Conservation (phyloP, 1,284 basidiomycete species). For the Tilletia horrida region DNA sequence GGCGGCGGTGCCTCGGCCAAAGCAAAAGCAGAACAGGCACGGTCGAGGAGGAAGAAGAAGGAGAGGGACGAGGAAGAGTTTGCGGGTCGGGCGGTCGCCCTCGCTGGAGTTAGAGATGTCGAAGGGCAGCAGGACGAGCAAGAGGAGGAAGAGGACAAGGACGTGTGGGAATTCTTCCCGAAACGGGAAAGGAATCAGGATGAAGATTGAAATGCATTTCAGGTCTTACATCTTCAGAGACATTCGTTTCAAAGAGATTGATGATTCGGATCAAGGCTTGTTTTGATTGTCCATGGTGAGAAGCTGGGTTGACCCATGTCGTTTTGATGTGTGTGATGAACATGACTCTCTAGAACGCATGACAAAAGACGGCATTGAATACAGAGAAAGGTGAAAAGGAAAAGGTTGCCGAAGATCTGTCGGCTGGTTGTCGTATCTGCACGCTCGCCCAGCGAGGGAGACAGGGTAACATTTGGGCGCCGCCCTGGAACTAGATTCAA, state of each 20-base stretch:
- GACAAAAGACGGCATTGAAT: not conserved
- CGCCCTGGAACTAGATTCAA: not conserved
- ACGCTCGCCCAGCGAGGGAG: no score
- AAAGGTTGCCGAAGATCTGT: not conserved
- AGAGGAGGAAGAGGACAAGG: conserved; percentile 7
- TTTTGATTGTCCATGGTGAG: not conserved
- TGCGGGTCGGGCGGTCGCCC: conserved; percentile 16
- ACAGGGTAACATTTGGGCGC: no score
- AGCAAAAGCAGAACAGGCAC: not conserved
- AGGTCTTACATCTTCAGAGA: no score
- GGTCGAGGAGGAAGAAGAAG: not conserved
- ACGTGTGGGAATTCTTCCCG: conserved; percentile 17
- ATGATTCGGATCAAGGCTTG: not conserved
- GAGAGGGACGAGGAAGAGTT: conserved; percentile 15
- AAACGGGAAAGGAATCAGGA: not conserved
- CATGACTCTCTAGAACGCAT: no score
- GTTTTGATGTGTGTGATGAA: no score
- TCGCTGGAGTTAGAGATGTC: not conserved
- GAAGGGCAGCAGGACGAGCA: not conserved
- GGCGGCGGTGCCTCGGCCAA: not conserved
- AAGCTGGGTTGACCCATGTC: no score
- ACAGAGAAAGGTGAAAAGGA: not conserved
- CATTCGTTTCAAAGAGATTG: no score
- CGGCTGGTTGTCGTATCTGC: no score
- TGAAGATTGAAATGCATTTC: conserved; percentile 6